Evolutionary conservation across 768 basidiomycete genomes (phyloP), one percentile per base, ranked within the genome.

Genomic region (Trametes elegans): DNA sequence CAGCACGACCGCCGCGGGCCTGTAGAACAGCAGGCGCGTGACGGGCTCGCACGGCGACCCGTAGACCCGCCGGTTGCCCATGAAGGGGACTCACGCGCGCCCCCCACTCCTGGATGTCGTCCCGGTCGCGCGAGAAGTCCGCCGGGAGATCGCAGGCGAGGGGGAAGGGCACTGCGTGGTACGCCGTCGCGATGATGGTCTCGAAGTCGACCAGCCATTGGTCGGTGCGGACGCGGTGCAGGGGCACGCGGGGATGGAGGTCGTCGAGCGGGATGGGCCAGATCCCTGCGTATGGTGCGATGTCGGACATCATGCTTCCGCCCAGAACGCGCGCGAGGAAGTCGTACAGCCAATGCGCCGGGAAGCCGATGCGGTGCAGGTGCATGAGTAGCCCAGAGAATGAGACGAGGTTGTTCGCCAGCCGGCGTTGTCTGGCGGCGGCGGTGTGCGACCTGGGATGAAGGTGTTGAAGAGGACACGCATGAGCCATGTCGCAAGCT

Each of bases 291-390:
- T 70, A 73, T 6, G 68, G 64, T 18, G 53, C 49, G 48, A 61
- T 61, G 53, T 70, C 66, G 35, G 66, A 67, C 27, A 58, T 40
- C 36, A 71, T 54, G 24, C 36, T 61, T 32, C 69, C 64, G 31
- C 62, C 57, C 8, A 73, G 55, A 13, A 71, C 46, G 13, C 55
- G 59, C 46, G 66, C 60, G n/a, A 62, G 18, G 59, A 66, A 70
- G 10, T 72, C 71, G 41, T 65, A 61, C 31, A 75, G 67, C 73
- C 72, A 74, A 55, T 72, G 74, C 9, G 54, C 60, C 2, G 73
- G 73, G 57, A 70, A 74, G 5, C 71, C 71, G 34, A 72, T 68
- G 35, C 62, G 56, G 45, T 66, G 63, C 19, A 73, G 66, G 51
- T 70, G 64, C 21, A 70, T 56, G 31, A 74, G 61, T 2, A 74